These are phyloP conservation scores for Fraxinus americana DNA, from an alignment of 257 asterid genomes.

Conservation along the genomic window DNA sequence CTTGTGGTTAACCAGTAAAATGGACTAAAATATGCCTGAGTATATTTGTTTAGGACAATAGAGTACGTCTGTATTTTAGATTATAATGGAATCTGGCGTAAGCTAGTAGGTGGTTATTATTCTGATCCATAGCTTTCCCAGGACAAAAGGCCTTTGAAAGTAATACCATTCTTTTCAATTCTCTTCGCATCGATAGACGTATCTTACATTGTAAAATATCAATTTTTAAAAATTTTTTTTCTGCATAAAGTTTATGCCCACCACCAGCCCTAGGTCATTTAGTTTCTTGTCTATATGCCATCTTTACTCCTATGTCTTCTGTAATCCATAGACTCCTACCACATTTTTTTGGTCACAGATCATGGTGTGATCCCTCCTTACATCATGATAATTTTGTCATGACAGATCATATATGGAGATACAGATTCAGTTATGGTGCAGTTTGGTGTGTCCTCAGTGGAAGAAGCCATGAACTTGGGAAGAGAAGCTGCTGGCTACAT, in stretches of 20 bases:
- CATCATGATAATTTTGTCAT: constrained; percentile 20
- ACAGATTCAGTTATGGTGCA: constrained; percentile 99
- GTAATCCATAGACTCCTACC: neutral
- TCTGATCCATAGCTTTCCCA: too few relatives aligned
- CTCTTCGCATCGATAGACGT: neutral
- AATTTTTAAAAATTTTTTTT: too few relatives aligned
- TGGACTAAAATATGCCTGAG: neutral
- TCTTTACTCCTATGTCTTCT: neutral
- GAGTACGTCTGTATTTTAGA: neutral
- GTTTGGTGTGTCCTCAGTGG: constrained; percentile 86
- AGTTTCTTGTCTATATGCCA: neutral
- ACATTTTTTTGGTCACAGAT: constrained; percentile 5
- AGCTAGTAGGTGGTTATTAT: neutral
- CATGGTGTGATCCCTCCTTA: constrained; percentile 16
- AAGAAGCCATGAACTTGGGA: constrained; percentile 91
- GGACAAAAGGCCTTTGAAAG: neutral
- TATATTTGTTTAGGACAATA: neutral
- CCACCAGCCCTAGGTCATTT: neutral
- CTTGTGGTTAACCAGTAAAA: constrained; percentile 9
- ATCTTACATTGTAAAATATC: neutral
- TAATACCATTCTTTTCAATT: neutral
- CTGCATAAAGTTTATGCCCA: neutral
- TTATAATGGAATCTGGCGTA: neutral
- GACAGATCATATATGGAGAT: constrained; percentile 96
- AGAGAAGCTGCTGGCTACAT: constrained; percentile 95